These are phyloP conservation scores for Rhodotorula kratochvilovae DNA, from an alignment of 768 basidiomycete species.

Conservation along the genomic window DNA sequence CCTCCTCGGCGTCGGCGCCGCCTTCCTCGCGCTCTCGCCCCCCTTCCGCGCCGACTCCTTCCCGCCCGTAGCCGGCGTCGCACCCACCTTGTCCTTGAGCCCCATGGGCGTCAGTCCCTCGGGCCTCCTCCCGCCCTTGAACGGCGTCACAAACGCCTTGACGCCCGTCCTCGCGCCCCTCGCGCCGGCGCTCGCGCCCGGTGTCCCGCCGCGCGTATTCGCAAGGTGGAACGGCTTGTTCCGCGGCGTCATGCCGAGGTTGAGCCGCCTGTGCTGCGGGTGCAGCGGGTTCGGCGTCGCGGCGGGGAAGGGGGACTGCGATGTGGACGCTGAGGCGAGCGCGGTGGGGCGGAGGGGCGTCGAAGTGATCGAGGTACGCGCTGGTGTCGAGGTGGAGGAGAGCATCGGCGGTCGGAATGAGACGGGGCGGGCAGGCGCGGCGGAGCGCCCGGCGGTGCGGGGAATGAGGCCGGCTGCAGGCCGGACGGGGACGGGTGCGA, in stretches of 20 bases:
- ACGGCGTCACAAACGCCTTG: conserved; percentile 40
- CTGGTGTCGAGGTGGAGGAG: neutral
- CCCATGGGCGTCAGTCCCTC: conserved; percentile 31
- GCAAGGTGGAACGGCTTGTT: conserved; percentile 33
- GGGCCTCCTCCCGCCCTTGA: conserved; percentile 38
- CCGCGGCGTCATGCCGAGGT: conserved; percentile 39
- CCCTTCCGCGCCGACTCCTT: neutral
- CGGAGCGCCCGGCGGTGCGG: neutral
- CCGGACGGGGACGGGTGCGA: neutral
- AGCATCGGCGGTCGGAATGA: conserved; percentile 16
- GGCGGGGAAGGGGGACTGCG: neutral
- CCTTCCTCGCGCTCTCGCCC: neutral
- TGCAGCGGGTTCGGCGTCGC: conserved; percentile 11
- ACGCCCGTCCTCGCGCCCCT: neutral
- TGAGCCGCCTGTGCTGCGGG: conserved; percentile 19
- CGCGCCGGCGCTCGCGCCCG: neutral
- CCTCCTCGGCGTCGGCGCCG: neutral
- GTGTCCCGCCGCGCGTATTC: conserved; percentile 14
- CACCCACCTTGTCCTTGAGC: conserved; percentile 1
- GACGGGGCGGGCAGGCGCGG: neutral
- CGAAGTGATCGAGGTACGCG: neutral
- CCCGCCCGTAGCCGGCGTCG: neutral
- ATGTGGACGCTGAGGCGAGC: neutral
- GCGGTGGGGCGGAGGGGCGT: neutral
- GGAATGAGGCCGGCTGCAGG: neutral